phyloP scores from a whole-genome alignment of 208 protist genomes.

The Crithidia fasciculata region DNA sequence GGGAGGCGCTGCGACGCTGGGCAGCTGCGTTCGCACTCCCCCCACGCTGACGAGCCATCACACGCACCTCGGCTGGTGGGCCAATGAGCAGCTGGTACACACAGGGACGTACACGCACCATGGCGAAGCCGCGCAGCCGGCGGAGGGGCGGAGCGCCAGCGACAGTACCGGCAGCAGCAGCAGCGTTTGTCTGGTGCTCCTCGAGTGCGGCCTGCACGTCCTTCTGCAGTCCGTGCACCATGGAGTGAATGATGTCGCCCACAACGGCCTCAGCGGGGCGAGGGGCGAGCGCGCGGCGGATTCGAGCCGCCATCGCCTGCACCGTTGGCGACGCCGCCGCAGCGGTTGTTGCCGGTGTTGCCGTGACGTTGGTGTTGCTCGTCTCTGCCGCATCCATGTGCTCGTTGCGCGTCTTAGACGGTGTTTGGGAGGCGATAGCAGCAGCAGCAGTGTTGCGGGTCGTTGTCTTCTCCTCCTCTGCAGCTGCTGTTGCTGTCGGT shows the following conservation, averaged over 20 bases:
- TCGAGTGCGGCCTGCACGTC: conserved; percentile 36
- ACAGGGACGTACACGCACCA: conserved; percentile 48
- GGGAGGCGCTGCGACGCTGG: neutral
- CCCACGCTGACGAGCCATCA: neutral
- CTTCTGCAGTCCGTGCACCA: conserved; percentile 53
- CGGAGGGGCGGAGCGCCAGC: neutral
- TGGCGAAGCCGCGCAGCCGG: conserved; percentile 24
- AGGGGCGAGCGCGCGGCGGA: conserved; percentile 75
- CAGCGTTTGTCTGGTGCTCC: neutral
- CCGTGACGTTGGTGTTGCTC: neutral
- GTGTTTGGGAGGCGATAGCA: neutral
- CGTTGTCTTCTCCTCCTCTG: neutral
- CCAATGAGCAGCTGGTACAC: conserved; percentile 41
- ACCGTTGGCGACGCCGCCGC: neutral
- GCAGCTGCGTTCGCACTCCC: neutral
- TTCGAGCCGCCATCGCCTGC: conserved; percentile 21
- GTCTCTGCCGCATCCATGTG: neutral
- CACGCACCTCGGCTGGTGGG: conserved; percentile 20
- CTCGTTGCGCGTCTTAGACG: neutral
- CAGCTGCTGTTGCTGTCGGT: neutral
- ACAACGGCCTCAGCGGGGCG: conserved; percentile 52
- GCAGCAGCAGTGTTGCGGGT: neutral
- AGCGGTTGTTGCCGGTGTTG: neutral
- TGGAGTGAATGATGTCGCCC: conserved; percentile 73
- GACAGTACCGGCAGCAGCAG: no score